A percentile compares a stretch with the other conserved stretches of the same genome.
phyloP scores from a whole-genome alignment of 2,329 filamentous ascomycete genomes.

The Pestalotiopsis fici region DNA sequence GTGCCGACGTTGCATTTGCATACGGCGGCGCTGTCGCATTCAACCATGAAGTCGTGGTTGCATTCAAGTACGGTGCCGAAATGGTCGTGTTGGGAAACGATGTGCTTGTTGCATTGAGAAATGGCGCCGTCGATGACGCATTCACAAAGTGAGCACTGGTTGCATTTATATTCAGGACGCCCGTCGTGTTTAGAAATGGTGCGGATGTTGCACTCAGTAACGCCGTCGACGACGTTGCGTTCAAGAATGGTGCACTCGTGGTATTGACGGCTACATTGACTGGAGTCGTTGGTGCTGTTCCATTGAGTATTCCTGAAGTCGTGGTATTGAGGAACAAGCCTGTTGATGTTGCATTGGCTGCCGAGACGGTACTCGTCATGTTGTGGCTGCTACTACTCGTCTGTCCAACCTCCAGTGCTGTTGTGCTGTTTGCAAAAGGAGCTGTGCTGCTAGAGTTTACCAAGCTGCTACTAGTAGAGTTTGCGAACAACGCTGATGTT shows the following conservation, averaged over 20 bases:
- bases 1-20: conserved; percentile 12
- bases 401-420: conserved; percentile 3
- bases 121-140: background rate
- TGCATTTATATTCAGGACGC: background rate
- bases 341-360: background rate
- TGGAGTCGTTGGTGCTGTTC: background rate
- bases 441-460: background rate
- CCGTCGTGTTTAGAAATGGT: background rate
- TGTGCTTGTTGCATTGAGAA: background rate
- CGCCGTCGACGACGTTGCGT: background rate
- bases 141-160: conserved; percentile 6
- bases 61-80: conserved; percentile 13
- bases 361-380: background rate
- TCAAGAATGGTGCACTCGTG: conserved; percentile 1
- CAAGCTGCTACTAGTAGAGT: background rate
- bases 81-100: conserved; percentile 10
- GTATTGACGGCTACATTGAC: background rate
- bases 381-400: conserved; percentile 9
- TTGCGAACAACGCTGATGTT: background rate
- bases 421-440: conserved; percentile 5
- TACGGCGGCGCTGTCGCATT: conserved; percentile 10
- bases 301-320: background rate
- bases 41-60: conserved; percentile 10
- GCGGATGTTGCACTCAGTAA: background rate
- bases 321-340: conserved; percentile 9